A percentile compares a stretch with the other conserved stretches of the same genome.
Conservation (phyloP, 345 rosid genomes). For the Ceriops zippeliana region DNA sequence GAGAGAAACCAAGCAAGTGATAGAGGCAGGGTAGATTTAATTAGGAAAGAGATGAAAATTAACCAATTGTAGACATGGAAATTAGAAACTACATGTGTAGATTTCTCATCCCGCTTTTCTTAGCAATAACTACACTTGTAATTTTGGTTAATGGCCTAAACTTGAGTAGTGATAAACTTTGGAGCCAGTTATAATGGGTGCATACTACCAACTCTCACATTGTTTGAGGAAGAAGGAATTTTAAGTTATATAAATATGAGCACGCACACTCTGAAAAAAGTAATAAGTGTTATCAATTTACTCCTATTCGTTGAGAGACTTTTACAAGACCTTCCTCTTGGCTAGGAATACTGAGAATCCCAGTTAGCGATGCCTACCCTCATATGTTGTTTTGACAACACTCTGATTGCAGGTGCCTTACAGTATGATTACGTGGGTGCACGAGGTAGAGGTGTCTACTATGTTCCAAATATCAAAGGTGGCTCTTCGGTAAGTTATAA, state of each 20-base stretch:
- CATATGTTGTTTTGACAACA: slow-evolving; percentile 40
- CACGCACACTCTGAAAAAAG: no score
- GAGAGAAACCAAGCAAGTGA: no score
- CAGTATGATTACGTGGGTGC: slow-evolving; percentile 38
- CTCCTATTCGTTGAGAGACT: no score
- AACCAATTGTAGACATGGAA: slow-evolving; percentile 9
- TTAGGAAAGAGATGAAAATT: background rate
- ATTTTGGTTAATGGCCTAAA: background rate
- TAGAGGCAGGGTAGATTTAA: no score
- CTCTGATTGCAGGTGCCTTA: slow-evolving; percentile 36
- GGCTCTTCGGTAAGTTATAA: slow-evolving; percentile 33
- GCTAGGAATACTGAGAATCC: no score
- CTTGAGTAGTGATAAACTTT: slow-evolving; percentile 34
- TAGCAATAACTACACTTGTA: background rate
- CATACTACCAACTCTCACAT: no score
- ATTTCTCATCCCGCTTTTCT: slow-evolving; percentile 12
- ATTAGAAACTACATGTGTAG: background rate
- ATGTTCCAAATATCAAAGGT: slow-evolving; percentile 40
- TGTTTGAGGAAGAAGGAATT: no score
- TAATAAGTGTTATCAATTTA: no score
- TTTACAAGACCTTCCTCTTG: no score
- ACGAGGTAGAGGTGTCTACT: slow-evolving; percentile 35
- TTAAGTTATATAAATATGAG: no score
- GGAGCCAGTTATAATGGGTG: slow-evolving; percentile 18
- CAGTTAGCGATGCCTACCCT: slow-evolving; percentile 35